Evolutionary conservation across 495 filamentous ascomycete species (phyloP).

Genomic region (Xanthoparmelia taractica): DNA sequence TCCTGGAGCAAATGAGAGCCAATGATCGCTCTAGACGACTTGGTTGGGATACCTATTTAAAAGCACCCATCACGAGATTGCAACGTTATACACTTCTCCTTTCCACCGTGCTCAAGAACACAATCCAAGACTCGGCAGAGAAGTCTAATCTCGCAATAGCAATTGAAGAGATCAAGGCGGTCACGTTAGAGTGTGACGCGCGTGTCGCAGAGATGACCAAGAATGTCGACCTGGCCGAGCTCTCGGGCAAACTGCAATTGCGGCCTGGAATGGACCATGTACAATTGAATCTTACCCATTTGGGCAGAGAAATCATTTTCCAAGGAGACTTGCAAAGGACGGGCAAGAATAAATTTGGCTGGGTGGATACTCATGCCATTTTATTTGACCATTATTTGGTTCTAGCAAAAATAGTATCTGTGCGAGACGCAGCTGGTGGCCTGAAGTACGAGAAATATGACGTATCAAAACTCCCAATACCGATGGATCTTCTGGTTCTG

Average conservation of each 20-base stretch:
- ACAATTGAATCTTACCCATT: constrained; percentile 82
- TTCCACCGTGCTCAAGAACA: constrained; percentile 75
- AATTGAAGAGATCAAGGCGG: constrained; percentile 89
- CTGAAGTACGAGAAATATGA: constrained; percentile 82
- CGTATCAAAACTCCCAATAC: constrained; percentile 90
- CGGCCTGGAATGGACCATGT: constrained; percentile 81
- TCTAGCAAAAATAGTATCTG: constrained; percentile 68
- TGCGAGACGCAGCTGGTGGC: constrained; percentile 55
- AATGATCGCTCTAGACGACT: constrained; percentile 78
- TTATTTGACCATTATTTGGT: constrained; percentile 97
- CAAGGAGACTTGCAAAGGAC: constrained; percentile 84
- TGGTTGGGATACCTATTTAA: constrained; percentile 91
- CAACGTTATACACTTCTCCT: constrained; percentile 86
- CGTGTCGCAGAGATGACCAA: constrained; percentile 92
- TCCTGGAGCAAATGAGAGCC: constrained; percentile 68
- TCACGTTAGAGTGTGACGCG: constrained; percentile 86
- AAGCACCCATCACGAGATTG: constrained; percentile 84
- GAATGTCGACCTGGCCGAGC: constrained; percentile 81
- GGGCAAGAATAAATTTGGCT: constrained; percentile 73
- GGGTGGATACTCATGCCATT: constrained; percentile 86
- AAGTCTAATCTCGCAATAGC: constrained; percentile 77
- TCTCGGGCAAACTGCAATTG: constrained; percentile 73
- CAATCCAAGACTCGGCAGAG: constrained; percentile 76
- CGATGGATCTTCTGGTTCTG: constrained; percentile 89
- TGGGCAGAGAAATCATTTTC: constrained; percentile 81